Evolutionary conservation across 75 land plant genomes (phyloP), one percentile per base, ranked within the genome.

Genomic region (Picea glauca): DNA sequence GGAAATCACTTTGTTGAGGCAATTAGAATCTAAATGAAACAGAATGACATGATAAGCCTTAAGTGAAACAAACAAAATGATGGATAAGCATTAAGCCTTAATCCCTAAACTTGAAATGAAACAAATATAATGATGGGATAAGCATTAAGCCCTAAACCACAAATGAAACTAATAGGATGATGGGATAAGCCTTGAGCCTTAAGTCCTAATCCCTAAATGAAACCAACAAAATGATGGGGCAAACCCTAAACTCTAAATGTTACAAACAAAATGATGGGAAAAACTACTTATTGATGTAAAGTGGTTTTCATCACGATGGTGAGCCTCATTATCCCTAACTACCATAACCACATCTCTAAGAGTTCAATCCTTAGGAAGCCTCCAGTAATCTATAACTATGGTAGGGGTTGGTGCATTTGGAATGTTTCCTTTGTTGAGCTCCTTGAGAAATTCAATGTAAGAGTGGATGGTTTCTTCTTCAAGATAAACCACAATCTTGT

Each of bases 311-410:
- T 93, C 93, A 9, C 95, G 93, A 80, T 93, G 95, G 40, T 91
- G 91, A 35, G 95, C 95, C 83, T 93, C 95, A 74, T 93, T 93
- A 13, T 93, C 93, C 14, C 95, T 80, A 56, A 93, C 86, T 30
- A 89, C 95, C 86, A 84, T 72, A 46, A 93, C 95, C 13, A 93
- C 95, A 60, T 93, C 95, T 0, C 87, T 79, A 58, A 93, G 83
- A 2, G 88, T 91, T 20, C 91, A 75, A 17, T 81, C 75, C 13
- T 84, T 77, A 4, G 93, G 90, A 57, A 93, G 76, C 46, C 85
- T 84, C 95, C 95, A 93, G 78, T 91, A 93, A 73, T 93, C 96
- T 26, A 93, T 91, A 78, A 93, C 96, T 21, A 91, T 93, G 77
- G 93, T 86, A 0, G 96, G 96, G 11, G 96, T 93, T 0, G 93